Conservation (phyloP, 768 basidiomycete genomes). For the Melanogaster broomeanus region DNA sequence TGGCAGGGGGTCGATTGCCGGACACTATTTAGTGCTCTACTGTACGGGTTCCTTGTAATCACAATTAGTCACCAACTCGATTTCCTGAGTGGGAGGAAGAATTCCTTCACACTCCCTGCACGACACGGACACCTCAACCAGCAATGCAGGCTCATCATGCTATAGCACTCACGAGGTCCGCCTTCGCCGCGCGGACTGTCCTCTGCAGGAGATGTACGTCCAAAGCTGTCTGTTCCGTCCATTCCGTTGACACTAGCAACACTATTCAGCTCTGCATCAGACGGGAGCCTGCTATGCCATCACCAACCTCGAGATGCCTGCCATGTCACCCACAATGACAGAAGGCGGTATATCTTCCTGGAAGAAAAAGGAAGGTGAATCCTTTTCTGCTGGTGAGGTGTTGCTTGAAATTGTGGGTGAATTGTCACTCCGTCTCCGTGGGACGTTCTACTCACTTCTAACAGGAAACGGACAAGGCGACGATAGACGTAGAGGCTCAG, state of each 20-base stretch:
- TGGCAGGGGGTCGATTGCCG: no score
- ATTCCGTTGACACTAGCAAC: neutral
- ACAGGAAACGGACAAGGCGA: conserved; percentile 93
- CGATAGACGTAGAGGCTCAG: conserved; percentile 98
- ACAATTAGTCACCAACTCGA: no score
- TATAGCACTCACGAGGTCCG: conserved; percentile 16
- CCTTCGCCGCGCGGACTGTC: conserved; percentile 12
- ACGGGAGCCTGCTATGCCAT: conserved; percentile 56
- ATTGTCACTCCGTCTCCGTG: neutral
- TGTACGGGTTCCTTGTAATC: no score
- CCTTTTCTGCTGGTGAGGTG: conserved; percentile 80
- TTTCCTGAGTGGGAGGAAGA: no score
- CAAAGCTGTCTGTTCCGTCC: neutral
- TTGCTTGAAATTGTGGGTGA: conserved; percentile 84
- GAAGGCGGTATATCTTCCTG: conserved; percentile 90
- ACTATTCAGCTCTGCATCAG: conserved; percentile 46
- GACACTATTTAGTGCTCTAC: no score
- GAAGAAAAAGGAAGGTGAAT: conserved; percentile 87
- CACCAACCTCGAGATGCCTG: conserved; percentile 86
- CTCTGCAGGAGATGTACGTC: conserved; percentile 26
- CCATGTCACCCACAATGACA: conserved; percentile 97
- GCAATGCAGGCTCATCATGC: conserved; percentile 6
- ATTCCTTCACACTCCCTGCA: neutral
- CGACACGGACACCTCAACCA: no score
- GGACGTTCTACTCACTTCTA: neutral